These are phyloP conservation scores for Umbelopsis sp. DNA, from an alignment of 371 early-diverging fungal species.

Conservation along the genomic window DNA sequence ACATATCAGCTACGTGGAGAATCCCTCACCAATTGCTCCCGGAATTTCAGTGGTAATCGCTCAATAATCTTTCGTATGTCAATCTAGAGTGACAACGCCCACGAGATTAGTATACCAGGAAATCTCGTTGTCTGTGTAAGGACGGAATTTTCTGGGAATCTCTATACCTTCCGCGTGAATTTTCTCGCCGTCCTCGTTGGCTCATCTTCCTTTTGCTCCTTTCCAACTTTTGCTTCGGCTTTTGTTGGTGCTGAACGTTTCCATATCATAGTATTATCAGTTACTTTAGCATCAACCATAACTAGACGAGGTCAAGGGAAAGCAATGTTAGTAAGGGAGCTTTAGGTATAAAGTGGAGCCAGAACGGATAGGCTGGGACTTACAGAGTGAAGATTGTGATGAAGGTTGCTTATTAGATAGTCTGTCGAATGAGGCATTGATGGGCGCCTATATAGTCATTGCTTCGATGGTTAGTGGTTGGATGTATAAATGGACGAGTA, in stretches of 20 bases:
- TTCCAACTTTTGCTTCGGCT: neutral
- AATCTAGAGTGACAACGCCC: conserved; percentile 20
- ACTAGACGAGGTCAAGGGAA: neutral
- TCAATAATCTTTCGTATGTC: conserved; percentile 35
- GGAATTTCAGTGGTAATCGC: conserved; percentile 34
- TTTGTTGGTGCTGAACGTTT: neutral
- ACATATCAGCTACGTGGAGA: neutral
- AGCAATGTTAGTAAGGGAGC: neutral
- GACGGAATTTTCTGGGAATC: neutral
- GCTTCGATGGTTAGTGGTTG: too few species aligned
- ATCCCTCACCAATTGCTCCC: conserved; percentile 35
- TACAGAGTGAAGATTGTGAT: neutral
- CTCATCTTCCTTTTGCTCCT: neutral
- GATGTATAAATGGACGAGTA: neutral
- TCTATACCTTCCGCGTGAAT: conserved; percentile 21
- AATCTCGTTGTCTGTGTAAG: neutral
- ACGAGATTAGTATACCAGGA: neutral
- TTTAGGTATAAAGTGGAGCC: neutral
- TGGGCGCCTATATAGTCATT: conserved; percentile 18
- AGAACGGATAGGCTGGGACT: neutral
- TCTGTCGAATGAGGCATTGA: conserved; percentile 21
- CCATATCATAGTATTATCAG: neutral
- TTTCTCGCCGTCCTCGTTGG: neutral
- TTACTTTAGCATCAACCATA: neutral
- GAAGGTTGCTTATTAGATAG: neutral